Percentiles rank a stretch among this genome's conserved stretches.
Conservation (phyloP, 345 rosid genomes). For the Eucalyptus urophylla region DNA sequence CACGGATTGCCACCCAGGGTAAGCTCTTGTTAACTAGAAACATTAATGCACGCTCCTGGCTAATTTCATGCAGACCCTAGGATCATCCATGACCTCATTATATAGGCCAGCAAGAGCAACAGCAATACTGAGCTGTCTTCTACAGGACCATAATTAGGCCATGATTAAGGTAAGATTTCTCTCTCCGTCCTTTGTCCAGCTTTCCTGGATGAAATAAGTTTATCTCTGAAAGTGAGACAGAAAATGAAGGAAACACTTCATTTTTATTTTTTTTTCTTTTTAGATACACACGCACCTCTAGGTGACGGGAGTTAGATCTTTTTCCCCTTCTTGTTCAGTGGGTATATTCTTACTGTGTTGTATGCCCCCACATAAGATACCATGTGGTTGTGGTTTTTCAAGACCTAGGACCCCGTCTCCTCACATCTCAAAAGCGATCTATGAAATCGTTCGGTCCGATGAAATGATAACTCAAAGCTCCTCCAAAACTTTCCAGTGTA, state of each 20-base stretch:
- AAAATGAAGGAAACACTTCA: background rate
- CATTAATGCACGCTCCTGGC: too few species aligned
- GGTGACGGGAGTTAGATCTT: background rate
- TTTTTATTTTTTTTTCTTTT: background rate
- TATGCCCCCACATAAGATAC: background rate
- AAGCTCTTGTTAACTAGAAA: too few species aligned
- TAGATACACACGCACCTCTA: background rate
- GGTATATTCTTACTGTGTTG: background rate
- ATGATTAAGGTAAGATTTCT: background rate
- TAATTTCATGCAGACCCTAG: background rate
- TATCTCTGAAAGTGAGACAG: background rate
- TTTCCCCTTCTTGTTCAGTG: background rate
- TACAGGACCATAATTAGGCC: background rate
- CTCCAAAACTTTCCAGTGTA: background rate
- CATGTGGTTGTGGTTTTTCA: background rate
- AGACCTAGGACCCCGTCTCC: background rate
- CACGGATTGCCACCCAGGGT: background rate
- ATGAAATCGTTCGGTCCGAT: background rate
- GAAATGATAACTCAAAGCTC: background rate
- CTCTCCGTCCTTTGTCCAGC: background rate
- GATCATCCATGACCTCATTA: background rate
- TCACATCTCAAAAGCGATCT: background rate
- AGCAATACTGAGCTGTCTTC: background rate
- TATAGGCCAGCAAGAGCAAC: background rate
- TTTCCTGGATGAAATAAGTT: background rate